These are phyloP conservation scores for Telfairia occidentalis DNA, from an alignment of 331 rosid genomes.

Conservation along the genomic window DNA sequence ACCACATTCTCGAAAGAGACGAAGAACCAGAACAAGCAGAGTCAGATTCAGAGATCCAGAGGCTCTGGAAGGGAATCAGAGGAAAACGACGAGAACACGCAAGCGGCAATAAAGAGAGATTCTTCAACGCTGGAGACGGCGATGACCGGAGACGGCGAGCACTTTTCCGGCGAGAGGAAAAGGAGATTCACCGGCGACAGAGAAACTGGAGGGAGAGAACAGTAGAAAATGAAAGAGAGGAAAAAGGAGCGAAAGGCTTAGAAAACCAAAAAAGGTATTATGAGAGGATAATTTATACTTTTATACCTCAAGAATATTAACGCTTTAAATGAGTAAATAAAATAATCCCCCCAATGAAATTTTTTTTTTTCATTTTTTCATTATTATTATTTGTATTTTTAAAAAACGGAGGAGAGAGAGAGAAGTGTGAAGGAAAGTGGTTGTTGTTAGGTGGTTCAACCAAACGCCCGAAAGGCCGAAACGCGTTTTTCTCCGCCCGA, in stretches of 20 bases:
- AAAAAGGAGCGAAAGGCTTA: constrained; percentile 20
- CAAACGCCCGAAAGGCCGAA: constrained; percentile 64
- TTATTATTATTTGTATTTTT: neutral
- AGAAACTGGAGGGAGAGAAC: constrained; percentile 27
- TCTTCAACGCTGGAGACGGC: constrained; percentile 15
- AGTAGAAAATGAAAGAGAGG: constrained; percentile 30
- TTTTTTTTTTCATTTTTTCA: neutral
- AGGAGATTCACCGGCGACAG: constrained; percentile 42
- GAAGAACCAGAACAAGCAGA: constrained; percentile 18
- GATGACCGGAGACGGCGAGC: constrained; percentile 11
- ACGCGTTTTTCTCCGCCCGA: constrained; percentile 38
- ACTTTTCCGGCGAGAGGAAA: constrained; percentile 35
- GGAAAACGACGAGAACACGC: constrained; percentile 15
- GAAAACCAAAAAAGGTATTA: constrained; percentile 63
- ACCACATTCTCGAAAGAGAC: constrained; percentile 63
- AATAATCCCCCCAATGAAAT: constrained; percentile 1
- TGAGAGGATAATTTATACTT: constrained; percentile 58
- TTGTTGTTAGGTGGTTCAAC: constrained; percentile 96
- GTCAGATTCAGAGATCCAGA: constrained; percentile 51
- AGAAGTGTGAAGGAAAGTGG: constrained; percentile 36
- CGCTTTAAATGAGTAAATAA: constrained; percentile 26
- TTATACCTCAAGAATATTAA: constrained; percentile 50
- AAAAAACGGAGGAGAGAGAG: neutral
- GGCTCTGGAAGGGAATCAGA: constrained; percentile 20
- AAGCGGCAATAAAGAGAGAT: constrained; percentile 9